Evolutionary conservation across 495 filamentous ascomycete species (phyloP), one percentile per base, ranked within the genome.

Genomic region (Parathielavia appendiculata): DNA sequence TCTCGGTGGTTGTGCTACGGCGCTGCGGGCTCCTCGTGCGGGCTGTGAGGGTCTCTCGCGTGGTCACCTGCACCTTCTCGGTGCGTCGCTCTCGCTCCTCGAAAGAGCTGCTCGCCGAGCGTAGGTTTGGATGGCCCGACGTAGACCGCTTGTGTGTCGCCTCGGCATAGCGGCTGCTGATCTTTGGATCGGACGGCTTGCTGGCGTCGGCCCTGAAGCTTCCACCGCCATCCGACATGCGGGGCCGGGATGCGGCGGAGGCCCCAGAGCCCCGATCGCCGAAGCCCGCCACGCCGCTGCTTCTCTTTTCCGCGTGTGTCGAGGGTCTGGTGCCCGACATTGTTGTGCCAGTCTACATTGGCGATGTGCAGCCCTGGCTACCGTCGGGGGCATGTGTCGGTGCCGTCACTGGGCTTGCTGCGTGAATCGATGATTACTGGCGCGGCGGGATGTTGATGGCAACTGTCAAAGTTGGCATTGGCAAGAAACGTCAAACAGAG

Each of bases 21-120:
- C 87, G 86, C 52, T 85, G 78, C 8, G 87, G 83, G 62, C 86
- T 90, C 67, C 79, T 79, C 19, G 81, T 79, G 57, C 85, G 77
- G 61, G 80, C 71, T 13, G 83, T 81, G 48, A 85, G 61, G 44
- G 79, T 86, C 60, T 91, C 87, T 61, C 79, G 80, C 9, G 82
- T 86, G 12, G 87, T 85, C 50, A 88, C 71, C 56, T 82, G 78
- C 26, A 72, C 65, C 61, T 77, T 82, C 69, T 82, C 82, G 13
- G 71, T 74, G 57, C 68, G 59, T 62, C 75, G 68, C 60, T 77
- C 75, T 60, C 75, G 68, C 58, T 78, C 75, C 47, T 78, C 76
- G 43, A 73, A 66, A 22, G 57, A 66, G 59, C 69, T 73, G 53
- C 68, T 75, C 2, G 69, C 53, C 13, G 73, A 72, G 11, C 77